phyloP scores from a whole-genome alignment of 1,284 basidiomycete species.

The Trametes versicolor region DNA sequence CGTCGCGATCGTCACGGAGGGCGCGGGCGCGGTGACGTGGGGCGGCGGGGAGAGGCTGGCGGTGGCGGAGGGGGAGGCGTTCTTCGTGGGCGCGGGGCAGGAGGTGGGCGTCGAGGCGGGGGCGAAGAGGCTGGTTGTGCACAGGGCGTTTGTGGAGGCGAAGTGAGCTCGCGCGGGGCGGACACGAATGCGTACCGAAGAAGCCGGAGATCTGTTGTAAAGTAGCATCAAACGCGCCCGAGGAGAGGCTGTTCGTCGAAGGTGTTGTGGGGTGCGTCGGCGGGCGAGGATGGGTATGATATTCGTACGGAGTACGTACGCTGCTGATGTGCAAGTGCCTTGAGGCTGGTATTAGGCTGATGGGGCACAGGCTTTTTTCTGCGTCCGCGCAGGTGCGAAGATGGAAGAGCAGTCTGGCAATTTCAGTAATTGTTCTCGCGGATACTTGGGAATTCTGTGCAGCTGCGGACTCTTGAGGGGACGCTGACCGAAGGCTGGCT shows the following conservation, averaged over 20 bases:
- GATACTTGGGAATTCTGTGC: too few species aligned
- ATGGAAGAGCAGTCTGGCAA: too few species aligned
- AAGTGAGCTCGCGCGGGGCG: slow-evolving; percentile 12
- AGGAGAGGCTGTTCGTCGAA: not conserved
- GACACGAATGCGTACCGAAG: not conserved
- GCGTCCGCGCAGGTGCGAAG: too few species aligned
- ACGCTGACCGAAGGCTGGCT: not conserved
- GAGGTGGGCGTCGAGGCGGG: slow-evolving; percentile 58
- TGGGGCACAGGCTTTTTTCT: too few species aligned
- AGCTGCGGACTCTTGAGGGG: too few species aligned
- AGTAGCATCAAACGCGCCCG: not conserved
- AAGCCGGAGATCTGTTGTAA: not conserved
- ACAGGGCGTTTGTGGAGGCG: slow-evolving; percentile 44
- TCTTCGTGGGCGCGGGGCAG: slow-evolving; percentile 85
- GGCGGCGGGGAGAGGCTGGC: slow-evolving; percentile 48
- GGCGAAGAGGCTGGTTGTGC: slow-evolving; percentile 51
- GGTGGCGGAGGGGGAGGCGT: slow-evolving; percentile 77
- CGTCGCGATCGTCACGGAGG: slow-evolving; percentile 81
- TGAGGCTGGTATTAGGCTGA: too few species aligned
- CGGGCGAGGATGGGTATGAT: too few species aligned
- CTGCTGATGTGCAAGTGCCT: too few species aligned
- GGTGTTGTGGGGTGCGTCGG: too few species aligned
- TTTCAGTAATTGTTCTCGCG: too few species aligned
- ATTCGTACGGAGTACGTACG: too few species aligned
- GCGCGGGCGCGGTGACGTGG: slow-evolving; percentile 67